Percentiles rank a stretch among this genome's conserved stretches.
These are phyloP conservation scores for Antrodiella citrinella DNA, from an alignment of 768 basidiomycete species.

Conservation along the genomic window DNA sequence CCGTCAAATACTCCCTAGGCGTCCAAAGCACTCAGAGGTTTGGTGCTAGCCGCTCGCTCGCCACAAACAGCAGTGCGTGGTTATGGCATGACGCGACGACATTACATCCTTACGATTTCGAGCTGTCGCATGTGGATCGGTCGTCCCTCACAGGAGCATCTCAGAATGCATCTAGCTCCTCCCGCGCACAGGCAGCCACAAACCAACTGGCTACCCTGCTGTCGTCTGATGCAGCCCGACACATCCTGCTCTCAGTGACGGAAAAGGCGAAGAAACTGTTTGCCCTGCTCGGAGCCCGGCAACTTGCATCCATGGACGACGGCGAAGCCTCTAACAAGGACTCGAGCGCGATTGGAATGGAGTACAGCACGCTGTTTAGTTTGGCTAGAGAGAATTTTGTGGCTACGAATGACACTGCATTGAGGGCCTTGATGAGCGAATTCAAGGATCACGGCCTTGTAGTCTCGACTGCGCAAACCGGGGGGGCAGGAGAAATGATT, in stretches of 20 bases:
- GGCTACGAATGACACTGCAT: slow-evolving; percentile 79
- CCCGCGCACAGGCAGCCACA: slow-evolving; percentile 25
- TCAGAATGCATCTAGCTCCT: slow-evolving; percentile 17
- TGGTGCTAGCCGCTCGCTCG: slow-evolving; percentile 7
- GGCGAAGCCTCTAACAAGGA: slow-evolving; percentile 19
- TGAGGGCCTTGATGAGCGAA: slow-evolving; percentile 78
- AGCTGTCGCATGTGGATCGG: slow-evolving; percentile 61
- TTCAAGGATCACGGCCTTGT: slow-evolving; percentile 89
- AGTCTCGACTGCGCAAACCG: slow-evolving; percentile 38
- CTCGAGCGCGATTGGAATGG: slow-evolving; percentile 41
- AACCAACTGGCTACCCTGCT: slow-evolving; percentile 53
- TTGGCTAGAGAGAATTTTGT: slow-evolving; percentile 77
- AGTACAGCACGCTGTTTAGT: slow-evolving; percentile 63
- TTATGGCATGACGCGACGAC: slow-evolving; percentile 91
- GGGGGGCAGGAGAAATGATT: slow-evolving; percentile 48
- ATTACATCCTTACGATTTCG: slow-evolving; percentile 71
- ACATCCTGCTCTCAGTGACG: slow-evolving; percentile 82
- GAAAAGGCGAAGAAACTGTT: slow-evolving; percentile 83
- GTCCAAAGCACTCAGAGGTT: slow-evolving; percentile 20
- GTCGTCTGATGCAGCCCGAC: slow-evolving; percentile 41
- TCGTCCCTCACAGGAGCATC: slow-evolving; percentile 49
- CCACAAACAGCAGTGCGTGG: slow-evolving; percentile 50
- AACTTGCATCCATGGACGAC: slow-evolving; percentile 54
- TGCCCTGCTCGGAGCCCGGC: slow-evolving; percentile 54
- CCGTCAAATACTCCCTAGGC: slow-evolving; percentile 75